These are phyloP conservation scores for Boletus sp. DNA, from an alignment of 1,284 basidiomycete species.

Conservation along the genomic window DNA sequence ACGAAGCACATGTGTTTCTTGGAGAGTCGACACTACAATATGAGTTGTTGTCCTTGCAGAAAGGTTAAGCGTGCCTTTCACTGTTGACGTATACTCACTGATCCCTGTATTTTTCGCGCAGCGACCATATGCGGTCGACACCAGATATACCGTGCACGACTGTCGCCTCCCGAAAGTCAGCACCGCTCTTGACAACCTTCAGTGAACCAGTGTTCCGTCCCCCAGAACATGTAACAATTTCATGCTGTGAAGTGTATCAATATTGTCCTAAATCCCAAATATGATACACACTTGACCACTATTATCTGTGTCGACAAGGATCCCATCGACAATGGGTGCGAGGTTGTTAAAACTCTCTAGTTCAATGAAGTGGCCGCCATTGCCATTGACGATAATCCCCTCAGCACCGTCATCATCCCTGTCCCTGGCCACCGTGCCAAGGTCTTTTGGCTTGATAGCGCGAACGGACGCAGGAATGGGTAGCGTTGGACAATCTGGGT, in stretches of 20 bases:
- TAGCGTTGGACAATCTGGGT: slow-evolving; percentile 46
- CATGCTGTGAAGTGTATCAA: slow-evolving; percentile 46
- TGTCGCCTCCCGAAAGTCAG: slow-evolving; percentile 73
- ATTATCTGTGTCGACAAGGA: slow-evolving; percentile 71
- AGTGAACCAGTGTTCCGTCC: slow-evolving; percentile 79
- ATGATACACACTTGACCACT: slow-evolving; percentile 63
- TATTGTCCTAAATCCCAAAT: background rate
- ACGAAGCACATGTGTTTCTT: slow-evolving; percentile 52
- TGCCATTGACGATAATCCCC: slow-evolving; percentile 51
- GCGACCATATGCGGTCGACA: slow-evolving; percentile 64
- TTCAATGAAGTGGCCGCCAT: slow-evolving; percentile 55
- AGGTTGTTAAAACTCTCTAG: slow-evolving; percentile 75
- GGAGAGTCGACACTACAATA: slow-evolving; percentile 57
- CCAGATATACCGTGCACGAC: slow-evolving; percentile 59
- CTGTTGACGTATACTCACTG: slow-evolving; percentile 41
- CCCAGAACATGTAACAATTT: slow-evolving; percentile 90
- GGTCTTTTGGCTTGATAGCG: slow-evolving; percentile 37
- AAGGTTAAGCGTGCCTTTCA: background rate
- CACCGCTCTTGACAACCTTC: slow-evolving; percentile 82
- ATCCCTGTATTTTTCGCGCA: slow-evolving; percentile 51
- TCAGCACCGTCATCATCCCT: slow-evolving; percentile 33
- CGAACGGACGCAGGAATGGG: slow-evolving; percentile 48
- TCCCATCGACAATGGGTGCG: slow-evolving; percentile 87
- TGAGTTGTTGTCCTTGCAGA: slow-evolving; percentile 48
- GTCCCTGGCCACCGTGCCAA: slow-evolving; percentile 29